Evolutionary conservation across 768 basidiomycete genomes (phyloP).

Genomic region (Russula vinacea): DNA sequence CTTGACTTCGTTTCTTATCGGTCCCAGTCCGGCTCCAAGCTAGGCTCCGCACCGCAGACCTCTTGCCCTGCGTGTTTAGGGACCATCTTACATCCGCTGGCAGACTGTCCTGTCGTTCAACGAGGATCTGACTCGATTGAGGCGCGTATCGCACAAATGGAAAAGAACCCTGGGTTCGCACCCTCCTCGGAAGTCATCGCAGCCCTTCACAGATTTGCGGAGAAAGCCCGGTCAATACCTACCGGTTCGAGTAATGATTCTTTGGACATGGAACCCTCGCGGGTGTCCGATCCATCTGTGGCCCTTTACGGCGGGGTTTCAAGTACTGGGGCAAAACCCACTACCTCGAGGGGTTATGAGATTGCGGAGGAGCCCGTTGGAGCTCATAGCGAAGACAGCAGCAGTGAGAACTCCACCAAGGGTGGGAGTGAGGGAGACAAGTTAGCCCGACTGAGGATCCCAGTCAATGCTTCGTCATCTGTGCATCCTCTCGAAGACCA

Average conservation of each 20-base stretch:
- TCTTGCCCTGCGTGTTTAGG: neutral
- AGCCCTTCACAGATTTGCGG: neutral
- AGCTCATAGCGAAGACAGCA: conserved; percentile 26
- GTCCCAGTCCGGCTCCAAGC: neutral
- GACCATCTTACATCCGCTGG: conserved; percentile 2
- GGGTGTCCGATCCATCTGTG: neutral
- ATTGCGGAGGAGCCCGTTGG: conserved; percentile 26
- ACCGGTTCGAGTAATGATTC: conserved; percentile 2
- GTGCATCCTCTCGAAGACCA: conserved; percentile 6
- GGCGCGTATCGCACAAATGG: conserved; percentile 1
- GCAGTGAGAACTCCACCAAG: conserved; percentile 24
- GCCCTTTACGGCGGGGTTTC: neutral
- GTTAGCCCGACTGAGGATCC: neutral
- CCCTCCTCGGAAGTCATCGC: conserved; percentile 1
- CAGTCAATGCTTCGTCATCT: neutral
- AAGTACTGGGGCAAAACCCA: neutral
- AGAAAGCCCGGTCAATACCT: conserved; percentile 5
- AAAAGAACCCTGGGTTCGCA: conserved; percentile 8
- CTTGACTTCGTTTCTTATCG: neutral
- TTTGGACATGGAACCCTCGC: neutral
- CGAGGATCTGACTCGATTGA: conserved; percentile 8
- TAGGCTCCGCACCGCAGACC: neutral
- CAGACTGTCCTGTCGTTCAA: conserved; percentile 1
- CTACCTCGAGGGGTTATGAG: conserved; percentile 8
- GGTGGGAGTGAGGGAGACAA: conserved; percentile 5